Conservation (phyloP, 108 stramenopile species). For the Discostella stelligeroides region DNA sequence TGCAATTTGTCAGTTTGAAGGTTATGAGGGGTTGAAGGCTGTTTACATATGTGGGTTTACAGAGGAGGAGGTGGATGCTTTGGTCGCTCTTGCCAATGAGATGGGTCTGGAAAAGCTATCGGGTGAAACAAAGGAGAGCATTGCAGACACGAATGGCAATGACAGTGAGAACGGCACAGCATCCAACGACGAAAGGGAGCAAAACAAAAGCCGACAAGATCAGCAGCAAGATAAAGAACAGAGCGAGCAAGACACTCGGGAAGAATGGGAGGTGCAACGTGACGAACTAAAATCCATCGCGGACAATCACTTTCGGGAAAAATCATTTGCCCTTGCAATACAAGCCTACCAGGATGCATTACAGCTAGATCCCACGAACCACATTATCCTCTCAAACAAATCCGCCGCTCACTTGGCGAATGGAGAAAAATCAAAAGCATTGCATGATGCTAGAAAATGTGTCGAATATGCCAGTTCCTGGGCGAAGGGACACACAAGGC, state of each 20-base stretch:
- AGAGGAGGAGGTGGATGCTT: constrained; percentile 27
- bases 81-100: constrained; percentile 31
- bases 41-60: constrained; percentile 58
- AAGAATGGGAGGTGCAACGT: constrained; percentile 86
- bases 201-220: background rate
- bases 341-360: constrained; percentile 68
- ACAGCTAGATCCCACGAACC: constrained; percentile 65
- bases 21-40: constrained; percentile 48
- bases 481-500: constrained; percentile 71
- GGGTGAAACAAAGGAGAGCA: background rate
- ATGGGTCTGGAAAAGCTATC: constrained; percentile 20
- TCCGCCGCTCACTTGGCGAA: constrained; percentile 82
- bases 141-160: background rate
- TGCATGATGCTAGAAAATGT: constrained; percentile 72
- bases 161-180: background rate
- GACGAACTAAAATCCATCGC: constrained; percentile 65
- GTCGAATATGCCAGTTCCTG: constrained; percentile 48
- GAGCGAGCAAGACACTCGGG: constrained; percentile 12
- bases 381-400: constrained; percentile 72
- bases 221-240: background rate
- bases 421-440: constrained; percentile 73
- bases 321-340: constrained; percentile 64
- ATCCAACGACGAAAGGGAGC: background rate
- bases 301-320: constrained; percentile 72
- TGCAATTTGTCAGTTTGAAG: constrained; percentile 57